Conservation (phyloP, 306 rosid genomes). For the Sicyos edulis region DNA sequence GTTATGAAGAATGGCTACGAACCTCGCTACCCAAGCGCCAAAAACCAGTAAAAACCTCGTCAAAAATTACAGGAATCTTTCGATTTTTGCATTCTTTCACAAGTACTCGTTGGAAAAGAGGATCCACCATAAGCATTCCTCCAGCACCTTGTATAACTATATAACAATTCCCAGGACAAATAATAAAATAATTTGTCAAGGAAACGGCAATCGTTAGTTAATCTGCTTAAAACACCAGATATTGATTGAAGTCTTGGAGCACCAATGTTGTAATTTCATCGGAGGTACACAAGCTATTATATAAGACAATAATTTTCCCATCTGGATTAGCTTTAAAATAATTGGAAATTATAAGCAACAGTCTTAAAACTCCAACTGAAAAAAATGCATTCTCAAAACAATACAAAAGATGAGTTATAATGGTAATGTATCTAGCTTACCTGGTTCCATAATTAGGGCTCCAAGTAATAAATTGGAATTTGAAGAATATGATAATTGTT, state of each 20-base stretch:
- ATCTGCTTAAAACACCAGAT: slow-evolving; percentile 4
- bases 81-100: slow-evolving; percentile 65
- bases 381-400: background rate
- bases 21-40: slow-evolving; percentile 98
- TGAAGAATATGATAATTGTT: slow-evolving; percentile 43
- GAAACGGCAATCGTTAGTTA: background rate
- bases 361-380: background rate
- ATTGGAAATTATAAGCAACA: background rate
- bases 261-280: background rate
- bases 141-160: slow-evolving; percentile 88
- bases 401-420: slow-evolving; percentile 6
- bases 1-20: slow-evolving; percentile 23
- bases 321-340: background rate
- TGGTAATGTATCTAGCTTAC: slow-evolving; percentile 41
- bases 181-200: slow-evolving; percentile 1
- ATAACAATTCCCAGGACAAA: slow-evolving; percentile 28
- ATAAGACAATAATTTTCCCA: background rate
- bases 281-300: background rate
- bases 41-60: slow-evolving; percentile 91
- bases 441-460: slow-evolving; percentile 86
- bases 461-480: slow-evolving; percentile 48
- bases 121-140: slow-evolving; percentile 97
- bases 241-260: background rate
- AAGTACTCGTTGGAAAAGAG: slow-evolving; percentile 91
- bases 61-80: slow-evolving; percentile 81